These are phyloP conservation scores for Amanita exitialis DNA, from an alignment of 768 basidiomycete genomes.

Conservation along the genomic window DNA sequence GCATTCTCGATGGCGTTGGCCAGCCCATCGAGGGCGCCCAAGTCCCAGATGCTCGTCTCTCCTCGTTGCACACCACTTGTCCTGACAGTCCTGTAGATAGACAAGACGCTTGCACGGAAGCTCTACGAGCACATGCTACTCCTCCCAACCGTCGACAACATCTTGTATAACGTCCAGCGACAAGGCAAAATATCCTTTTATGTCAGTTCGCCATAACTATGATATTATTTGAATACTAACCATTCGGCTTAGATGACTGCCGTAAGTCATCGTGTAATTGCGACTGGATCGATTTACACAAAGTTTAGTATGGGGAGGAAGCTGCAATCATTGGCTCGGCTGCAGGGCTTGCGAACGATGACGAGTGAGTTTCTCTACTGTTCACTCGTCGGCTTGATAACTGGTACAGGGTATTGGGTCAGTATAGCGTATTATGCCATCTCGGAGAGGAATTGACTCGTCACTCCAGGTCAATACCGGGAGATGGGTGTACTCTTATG, in stretches of 20 bases:
- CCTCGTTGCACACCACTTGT: neutral
- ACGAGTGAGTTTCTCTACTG: slow-evolving; percentile 53
- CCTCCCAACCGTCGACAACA: slow-evolving; percentile 75
- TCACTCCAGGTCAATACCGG: slow-evolving; percentile 69
- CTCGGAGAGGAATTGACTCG: slow-evolving; percentile 4
- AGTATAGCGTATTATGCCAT: slow-evolving; percentile 11
- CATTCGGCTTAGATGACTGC: slow-evolving; percentile 60
- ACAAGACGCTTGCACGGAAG: slow-evolving; percentile 53
- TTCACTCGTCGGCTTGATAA: neutral
- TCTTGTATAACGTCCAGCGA: slow-evolving; percentile 86
- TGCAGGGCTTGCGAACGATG: slow-evolving; percentile 70
- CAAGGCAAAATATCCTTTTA: slow-evolving; percentile 93
- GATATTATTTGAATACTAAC: neutral
- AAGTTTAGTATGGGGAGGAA: slow-evolving; percentile 73
- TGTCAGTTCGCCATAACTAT: slow-evolving; percentile 31
- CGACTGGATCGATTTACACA: slow-evolving; percentile 6
- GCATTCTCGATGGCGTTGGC: slow-evolving; percentile 78
- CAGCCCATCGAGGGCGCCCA: slow-evolving; percentile 62
- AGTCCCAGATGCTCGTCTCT: slow-evolving; percentile 54
- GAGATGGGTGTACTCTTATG: slow-evolving; percentile 88
- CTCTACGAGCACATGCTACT: slow-evolving; percentile 77
- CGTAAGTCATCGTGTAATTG: slow-evolving; percentile 31
- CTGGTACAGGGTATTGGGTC: slow-evolving; percentile 58
- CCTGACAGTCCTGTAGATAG: slow-evolving; percentile 36
- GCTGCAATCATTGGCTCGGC: slow-evolving; percentile 85